These are phyloP conservation scores for Rossbeevera mucosa DNA, from an alignment of 768 basidiomycete genomes.

Conservation along the genomic window DNA sequence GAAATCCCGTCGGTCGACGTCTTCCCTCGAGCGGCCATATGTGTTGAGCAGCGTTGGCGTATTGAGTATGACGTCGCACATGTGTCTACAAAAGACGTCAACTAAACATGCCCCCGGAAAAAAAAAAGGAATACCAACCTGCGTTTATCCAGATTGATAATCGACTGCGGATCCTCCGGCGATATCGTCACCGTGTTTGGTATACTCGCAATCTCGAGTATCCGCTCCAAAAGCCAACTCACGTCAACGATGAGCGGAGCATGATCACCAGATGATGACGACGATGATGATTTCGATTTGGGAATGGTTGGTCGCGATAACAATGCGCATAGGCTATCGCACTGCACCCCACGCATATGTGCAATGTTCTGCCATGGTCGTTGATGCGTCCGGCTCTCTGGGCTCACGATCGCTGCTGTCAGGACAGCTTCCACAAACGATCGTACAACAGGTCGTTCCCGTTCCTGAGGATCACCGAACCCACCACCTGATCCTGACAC, in stretches of 20 bases:
- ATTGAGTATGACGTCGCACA: conserved; percentile 61
- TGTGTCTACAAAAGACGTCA: conserved; percentile 43
- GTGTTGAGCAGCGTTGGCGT: conserved; percentile 42
- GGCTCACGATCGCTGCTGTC: conserved; percentile 69
- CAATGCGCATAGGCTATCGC: conserved; percentile 57
- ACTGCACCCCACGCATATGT: conserved; percentile 51
- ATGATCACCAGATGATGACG: conserved; percentile 32
- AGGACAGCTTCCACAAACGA: conserved; percentile 80
- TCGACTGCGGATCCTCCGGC: conserved; percentile 48
- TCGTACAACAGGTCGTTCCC: conserved; percentile 62
- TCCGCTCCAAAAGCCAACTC: conserved; percentile 78
- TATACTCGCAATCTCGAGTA: conserved; percentile 72
- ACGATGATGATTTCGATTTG: conserved; percentile 28
- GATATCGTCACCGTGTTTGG: conserved; percentile 62
- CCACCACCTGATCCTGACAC: conserved; percentile 4
- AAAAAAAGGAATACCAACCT: conserved; percentile 42
- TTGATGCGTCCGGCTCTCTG: conserved; percentile 72
- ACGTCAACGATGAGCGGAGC: conserved; percentile 64
- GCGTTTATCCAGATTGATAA: conserved; percentile 81
- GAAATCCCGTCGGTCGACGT: conserved; percentile 61
- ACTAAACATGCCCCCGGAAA: not conserved
- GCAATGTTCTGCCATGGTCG: conserved; percentile 79
- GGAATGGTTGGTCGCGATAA: conserved; percentile 49
- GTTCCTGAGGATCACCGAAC: conserved; percentile 42
- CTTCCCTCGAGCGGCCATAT: conserved; percentile 46